A percentile compares a stretch with the other conserved stretches of the same genome.
phyloP scores from a whole-genome alignment of 2,329 filamentous ascomycete species.

The Pseudocercospora crystallina region DNA sequence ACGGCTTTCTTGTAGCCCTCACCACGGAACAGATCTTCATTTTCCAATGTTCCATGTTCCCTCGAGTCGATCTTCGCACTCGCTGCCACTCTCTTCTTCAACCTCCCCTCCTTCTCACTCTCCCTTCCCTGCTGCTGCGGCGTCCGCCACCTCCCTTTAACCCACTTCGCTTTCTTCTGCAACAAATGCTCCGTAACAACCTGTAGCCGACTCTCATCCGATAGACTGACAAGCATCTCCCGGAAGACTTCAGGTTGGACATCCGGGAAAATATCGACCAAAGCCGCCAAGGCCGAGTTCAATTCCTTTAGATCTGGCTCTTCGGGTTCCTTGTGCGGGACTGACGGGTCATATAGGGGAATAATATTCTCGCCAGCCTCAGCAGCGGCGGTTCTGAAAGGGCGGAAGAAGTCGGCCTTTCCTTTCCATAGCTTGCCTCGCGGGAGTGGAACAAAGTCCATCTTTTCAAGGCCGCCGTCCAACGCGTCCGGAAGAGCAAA shows the following conservation, averaged over 20 bases:
- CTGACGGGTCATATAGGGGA: conserved; percentile 28
- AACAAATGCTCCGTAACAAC: conserved; percentile 75
- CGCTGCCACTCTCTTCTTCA: not conserved
- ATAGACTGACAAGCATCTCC: conserved; percentile 74
- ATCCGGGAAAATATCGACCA: conserved; percentile 74
- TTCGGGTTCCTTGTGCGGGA: conserved; percentile 10
- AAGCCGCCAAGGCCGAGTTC: conserved; percentile 66
- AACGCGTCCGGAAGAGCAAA: too few species aligned
- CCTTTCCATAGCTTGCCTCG: conserved; percentile 33
- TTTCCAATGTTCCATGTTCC: conserved; percentile 43
- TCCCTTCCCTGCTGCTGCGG: conserved; percentile 5
- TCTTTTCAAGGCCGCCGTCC: conserved; percentile 2
- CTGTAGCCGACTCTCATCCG: conserved; percentile 72
- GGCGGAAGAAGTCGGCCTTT: conserved; percentile 36
- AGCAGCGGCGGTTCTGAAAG: conserved; percentile 28
- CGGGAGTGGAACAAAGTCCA: conserved; percentile 32
- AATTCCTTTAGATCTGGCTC: conserved; percentile 67
- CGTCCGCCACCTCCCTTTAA: conserved; percentile 61
- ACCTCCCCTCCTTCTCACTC: too few species aligned
- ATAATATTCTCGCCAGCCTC: conserved; percentile 28
- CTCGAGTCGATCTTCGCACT: not conserved
- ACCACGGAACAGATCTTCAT: conserved; percentile 67
- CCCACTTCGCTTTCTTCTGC: conserved; percentile 68
- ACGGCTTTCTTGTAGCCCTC: conserved; percentile 68
- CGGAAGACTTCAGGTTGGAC: conserved; percentile 80